Evolutionary conservation across 257 asterid species (phyloP).

Genomic region (Primulina tabacum): DNA sequence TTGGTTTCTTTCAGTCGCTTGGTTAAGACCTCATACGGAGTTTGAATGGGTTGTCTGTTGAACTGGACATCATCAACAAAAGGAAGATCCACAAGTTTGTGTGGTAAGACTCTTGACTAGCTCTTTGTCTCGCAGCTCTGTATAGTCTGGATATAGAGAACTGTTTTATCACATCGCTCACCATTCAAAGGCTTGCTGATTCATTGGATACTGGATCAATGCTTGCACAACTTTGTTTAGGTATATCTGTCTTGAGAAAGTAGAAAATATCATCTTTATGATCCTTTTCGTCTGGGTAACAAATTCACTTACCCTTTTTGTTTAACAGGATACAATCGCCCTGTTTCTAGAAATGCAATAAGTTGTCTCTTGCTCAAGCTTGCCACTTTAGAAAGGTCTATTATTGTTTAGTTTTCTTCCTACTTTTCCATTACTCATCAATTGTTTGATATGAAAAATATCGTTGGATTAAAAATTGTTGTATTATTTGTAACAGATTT

Average conservation of each 20-base stretch:
- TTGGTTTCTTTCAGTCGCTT: conserved; percentile 15
- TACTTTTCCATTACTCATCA: conserved; percentile 7
- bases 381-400: conserved; percentile 56
- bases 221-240: conserved; percentile 70
- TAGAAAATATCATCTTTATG: conserved; percentile 18
- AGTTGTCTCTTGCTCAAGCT: conserved; percentile 60
- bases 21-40: conserved; percentile 15
- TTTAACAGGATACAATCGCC: conserved; percentile 67
- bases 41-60: conserved; percentile 14
- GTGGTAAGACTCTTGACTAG: conserved; percentile 7
- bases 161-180: conserved; percentile 86
- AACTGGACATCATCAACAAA: conserved; percentile 14
- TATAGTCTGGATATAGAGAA: conserved; percentile 72
- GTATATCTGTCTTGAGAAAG: conserved; percentile 34
- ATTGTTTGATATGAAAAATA: conserved; percentile 21
- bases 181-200: conserved; percentile 82
- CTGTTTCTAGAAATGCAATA: conserved; percentile 65
- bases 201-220: conserved; percentile 67
- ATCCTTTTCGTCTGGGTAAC: conserved; percentile 16
- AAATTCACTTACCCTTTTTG: conserved; percentile 10
- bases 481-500: conserved; percentile 46
- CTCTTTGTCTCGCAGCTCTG: conserved; percentile 64
- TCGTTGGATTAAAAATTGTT: conserved; percentile 10
- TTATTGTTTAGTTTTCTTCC: conserved; percentile 11
- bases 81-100: conserved; percentile 9